Evolutionary conservation across 1,284 basidiomycete genomes (phyloP), one percentile per base, ranked within the genome.

Genomic region (Boletus sp.): DNA sequence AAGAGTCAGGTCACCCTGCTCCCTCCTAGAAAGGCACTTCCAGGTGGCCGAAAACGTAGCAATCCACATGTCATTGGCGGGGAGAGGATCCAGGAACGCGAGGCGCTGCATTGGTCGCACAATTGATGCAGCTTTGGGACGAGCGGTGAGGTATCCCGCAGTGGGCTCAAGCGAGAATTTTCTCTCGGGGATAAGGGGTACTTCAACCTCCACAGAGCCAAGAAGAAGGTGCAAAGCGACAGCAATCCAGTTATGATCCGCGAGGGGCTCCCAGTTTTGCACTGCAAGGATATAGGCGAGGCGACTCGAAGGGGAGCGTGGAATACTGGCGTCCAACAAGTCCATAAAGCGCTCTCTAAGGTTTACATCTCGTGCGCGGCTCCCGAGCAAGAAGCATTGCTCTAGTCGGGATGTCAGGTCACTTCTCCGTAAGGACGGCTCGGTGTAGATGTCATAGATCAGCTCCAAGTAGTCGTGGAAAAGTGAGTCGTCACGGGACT

Each of bases 321-420:
- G 93, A 47, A 99, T 86, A 69, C 93, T 97, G 64, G 87, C 81
- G 71, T 99, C 97, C 64, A 99, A 83, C 56, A 98, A 84, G 72
- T 95, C 93, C 68, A 98, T 84, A 78, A 99, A 99, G 56, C 87
- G 86, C 65, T 92, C 89, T 40, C 97, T 88, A 51, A 98, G 83
- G 11, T 79, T 76, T 0, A 91, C 81, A 69, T 98, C 94, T 65
- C 90, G 85, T 23, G 92, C 90, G 35, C 94, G 88, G 72, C 94
- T 97, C 7, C 97, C 97, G 31, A 98, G 82, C 43, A 99, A 81
- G 81, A 99, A 99, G 0, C 95, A 90, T 33, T 92, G 89, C 72
- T 99, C 98, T 25, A 99, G 83, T 19, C 95, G 88, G 54, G 94
- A 91, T 1, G 97, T 99, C 61, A 99, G 81, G 68, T 99, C 97